phyloP scores from a whole-genome alignment of 371 early-diverging fungal species.

The Apophysomyces trapeziformis region DNA sequence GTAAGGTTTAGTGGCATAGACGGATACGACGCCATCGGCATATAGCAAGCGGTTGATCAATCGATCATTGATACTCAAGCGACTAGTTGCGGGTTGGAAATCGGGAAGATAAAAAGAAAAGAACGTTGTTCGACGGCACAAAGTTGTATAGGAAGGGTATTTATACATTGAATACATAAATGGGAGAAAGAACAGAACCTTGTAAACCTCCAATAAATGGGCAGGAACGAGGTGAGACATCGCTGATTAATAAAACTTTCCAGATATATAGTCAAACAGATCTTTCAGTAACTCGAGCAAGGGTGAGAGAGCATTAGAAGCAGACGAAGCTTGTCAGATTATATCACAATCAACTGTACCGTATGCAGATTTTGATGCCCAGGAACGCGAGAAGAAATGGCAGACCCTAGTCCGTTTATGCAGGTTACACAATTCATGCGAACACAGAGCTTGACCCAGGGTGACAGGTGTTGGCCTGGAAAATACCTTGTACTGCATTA shows the following conservation, averaged over 20 bases:
- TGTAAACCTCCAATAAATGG: conserved; percentile 33
- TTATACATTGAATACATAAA: conserved; percentile 28
- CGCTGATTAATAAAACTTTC: conserved; percentile 19
- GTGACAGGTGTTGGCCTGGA: conserved; percentile 13
- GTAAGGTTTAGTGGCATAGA: conserved; percentile 5
- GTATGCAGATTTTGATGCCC: conserved; percentile 36
- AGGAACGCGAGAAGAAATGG: conserved; percentile 21
- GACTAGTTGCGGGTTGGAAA: neutral
- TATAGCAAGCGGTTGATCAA: conserved; percentile 13
- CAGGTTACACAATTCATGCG: conserved; percentile 6
- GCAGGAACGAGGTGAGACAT: conserved; percentile 17
- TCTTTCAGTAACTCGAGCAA: conserved; percentile 15
- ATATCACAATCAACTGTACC: conserved; percentile 31
- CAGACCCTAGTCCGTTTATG: neutral
- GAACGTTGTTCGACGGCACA: conserved; percentile 12
- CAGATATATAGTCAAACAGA: conserved; percentile 25
- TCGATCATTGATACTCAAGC: neutral
- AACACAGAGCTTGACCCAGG: conserved; percentile 12
- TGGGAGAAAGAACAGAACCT: conserved; percentile 32
- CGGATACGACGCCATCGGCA: conserved; percentile 17
- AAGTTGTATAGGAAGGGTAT: conserved; percentile 18
- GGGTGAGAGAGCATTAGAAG: conserved; percentile 5
- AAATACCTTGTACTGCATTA: conserved; percentile 25
- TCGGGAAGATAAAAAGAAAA: neutral
- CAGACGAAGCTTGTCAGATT: conserved; percentile 20